These are phyloP conservation scores for Acer campestre DNA, from an alignment of 345 rosid genomes.

Conservation along the genomic window DNA sequence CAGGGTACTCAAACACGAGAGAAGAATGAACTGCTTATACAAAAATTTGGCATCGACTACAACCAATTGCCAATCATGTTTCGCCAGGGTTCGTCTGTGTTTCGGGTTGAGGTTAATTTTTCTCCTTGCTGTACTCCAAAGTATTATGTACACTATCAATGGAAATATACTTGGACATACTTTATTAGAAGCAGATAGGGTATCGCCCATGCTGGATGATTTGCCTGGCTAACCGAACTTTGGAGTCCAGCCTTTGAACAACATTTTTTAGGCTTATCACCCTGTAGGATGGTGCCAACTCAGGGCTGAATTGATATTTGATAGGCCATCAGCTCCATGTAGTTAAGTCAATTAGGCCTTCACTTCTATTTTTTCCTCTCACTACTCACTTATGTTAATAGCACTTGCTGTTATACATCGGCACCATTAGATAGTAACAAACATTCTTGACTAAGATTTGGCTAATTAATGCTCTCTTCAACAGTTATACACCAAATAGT, in stretches of 20 bases:
- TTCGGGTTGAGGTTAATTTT: constrained; percentile 40
- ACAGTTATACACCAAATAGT: too few relatives aligned
- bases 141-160: background rate
- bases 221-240: background rate
- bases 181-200: background rate
- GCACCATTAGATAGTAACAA: background rate
- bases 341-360: too few relatives aligned
- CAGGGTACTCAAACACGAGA: constrained; percentile 86
- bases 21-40: constrained; percentile 67
- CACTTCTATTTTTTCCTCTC: background rate
- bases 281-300: background rate
- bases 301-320: background rate
- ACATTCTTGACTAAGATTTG: background rate
- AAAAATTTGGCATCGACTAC: constrained; percentile 70
- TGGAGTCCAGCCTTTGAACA: background rate
- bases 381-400: too few relatives aligned
- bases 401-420: background rate
- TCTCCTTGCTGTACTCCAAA: background rate
- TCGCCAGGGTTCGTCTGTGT: constrained; percentile 78
- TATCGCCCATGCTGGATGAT: background rate
- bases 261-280: background rate
- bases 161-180: background rate
- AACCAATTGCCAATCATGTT: constrained; percentile 55
- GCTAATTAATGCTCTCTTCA: background rate
- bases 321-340: background rate